Conservation (phyloP, 2,329 filamentous ascomycete genomes). For the Scytalidium sp. region DNA sequence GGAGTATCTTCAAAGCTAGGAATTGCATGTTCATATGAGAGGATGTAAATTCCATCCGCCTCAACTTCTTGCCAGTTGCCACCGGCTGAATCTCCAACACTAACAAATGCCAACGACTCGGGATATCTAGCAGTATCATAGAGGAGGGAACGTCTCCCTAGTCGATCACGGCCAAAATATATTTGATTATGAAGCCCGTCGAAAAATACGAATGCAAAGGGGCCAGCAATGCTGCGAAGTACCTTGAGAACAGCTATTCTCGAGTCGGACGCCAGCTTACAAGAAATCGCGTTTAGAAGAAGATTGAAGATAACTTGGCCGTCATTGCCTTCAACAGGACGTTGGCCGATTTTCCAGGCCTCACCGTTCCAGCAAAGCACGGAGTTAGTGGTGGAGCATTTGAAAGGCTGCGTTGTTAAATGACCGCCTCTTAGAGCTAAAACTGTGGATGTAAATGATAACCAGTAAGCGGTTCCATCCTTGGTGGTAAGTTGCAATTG, state of each 20-base stretch:
- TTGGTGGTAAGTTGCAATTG: conserved; percentile 26
- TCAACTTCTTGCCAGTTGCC: conserved; percentile 74
- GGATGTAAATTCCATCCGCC: conserved; percentile 72
- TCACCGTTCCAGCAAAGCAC: conserved; percentile 97
- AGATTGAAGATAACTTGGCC: conserved; percentile 64
- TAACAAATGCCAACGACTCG: conserved; percentile 61
- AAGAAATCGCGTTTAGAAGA: conserved; percentile 41
- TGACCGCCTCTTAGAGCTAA: conserved; percentile 80
- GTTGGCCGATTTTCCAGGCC: conserved; percentile 72
- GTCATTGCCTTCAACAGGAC: conserved; percentile 71
- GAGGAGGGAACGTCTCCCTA: conserved; percentile 83
- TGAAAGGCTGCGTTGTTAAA: conserved; percentile 70
- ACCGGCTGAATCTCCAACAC: conserved; percentile 56
- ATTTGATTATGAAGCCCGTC: conserved; percentile 60
- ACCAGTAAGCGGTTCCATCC: conserved; percentile 31
- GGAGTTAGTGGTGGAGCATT: conserved; percentile 52
- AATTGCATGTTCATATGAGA: conserved; percentile 14
- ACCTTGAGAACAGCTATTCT: conserved; percentile 43
- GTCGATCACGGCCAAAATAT: conserved; percentile 82
- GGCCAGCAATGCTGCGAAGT: conserved; percentile 67
- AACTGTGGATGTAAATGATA: conserved; percentile 79
- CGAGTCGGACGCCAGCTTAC: conserved; percentile 12
- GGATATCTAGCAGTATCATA: conserved; percentile 41
- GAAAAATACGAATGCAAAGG: conserved; percentile 86
- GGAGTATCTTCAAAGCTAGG: neutral